Base-by-base conservation (phyloP, 371 early-diverging fungal genomes). In the Circinella minor region DNA sequence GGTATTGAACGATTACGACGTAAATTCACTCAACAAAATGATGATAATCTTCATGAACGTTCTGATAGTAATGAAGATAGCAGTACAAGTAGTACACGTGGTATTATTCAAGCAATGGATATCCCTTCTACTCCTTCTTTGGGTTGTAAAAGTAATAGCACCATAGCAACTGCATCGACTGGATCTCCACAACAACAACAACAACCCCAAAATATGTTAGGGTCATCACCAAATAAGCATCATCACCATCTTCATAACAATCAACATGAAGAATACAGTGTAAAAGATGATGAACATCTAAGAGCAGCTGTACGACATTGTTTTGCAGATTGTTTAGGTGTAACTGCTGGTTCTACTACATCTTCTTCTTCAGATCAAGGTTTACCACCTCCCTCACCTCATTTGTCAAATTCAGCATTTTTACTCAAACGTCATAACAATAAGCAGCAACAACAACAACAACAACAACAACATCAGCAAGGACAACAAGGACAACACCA, bases 1-100 rank as follows among this genome's bases (percentile, higher is more conserved):
- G 85, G 85, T 6, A 83, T 95, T 79, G 93, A 93, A 62, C 81
- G 91, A 36, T 80, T 94, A 69, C 80, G 90, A 63, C 76, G 86
- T 39, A 83, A 89, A 71, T 89, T 88, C 63, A 54, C 65, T 3
- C 49, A 71, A n/a, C 73, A 82, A 20, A 62, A 74, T 9, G 73
- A 65, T 10, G 70, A 62, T 36, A 48, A 14, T 43, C 55, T 13
- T 36, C 54, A 49, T 15, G 46, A n/a, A 65, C 51, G 34, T 0
- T 43, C 43, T 15, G 69, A 55, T 65, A 0, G 74, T 75, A 3
- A 64, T 75, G 65, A 67, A 37, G 57, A 39, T 36, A 46, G 43
- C 6, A 14, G 43, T 51, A 8, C 51, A 18, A 70, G 67, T 34
- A 73, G 77, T 43, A 43, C 43, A 43, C 43, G 43, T 14, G 79